Evolutionary conservation across 2,329 filamentous ascomycete genomes (phyloP).

Genomic region (Colletotrichum sp.): DNA sequence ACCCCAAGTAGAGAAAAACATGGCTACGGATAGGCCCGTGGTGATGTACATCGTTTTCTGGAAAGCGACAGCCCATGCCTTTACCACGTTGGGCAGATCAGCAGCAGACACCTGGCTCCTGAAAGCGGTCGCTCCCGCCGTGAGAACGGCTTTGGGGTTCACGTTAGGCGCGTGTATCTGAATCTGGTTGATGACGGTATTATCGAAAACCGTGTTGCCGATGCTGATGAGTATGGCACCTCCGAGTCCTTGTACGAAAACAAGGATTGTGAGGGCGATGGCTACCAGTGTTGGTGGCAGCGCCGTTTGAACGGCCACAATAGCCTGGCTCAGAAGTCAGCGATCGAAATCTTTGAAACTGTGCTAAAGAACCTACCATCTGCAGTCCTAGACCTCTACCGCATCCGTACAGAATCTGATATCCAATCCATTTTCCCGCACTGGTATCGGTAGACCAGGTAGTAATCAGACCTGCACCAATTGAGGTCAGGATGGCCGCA

Average conservation of each 20-base stretch:
- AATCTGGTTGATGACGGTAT: background rate
- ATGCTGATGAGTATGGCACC: constrained; percentile 50
- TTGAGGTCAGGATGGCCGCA: constrained; percentile 37
- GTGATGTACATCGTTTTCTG: constrained; percentile 31
- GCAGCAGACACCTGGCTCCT: constrained; percentile 30
- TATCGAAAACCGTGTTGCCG: constrained; percentile 22
- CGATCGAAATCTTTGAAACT: background rate
- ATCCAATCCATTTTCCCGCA: constrained; percentile 47
- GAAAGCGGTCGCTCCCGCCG: constrained; percentile 45
- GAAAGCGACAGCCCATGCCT: constrained; percentile 42
- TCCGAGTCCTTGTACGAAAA: constrained; percentile 48
- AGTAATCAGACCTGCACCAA: constrained; percentile 40
- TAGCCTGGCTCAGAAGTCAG: background rate
- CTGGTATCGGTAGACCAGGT: constrained; percentile 35
- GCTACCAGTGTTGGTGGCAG: constrained; percentile 25
- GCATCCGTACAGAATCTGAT: constrained; percentile 50
- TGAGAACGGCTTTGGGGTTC: constrained; percentile 35
- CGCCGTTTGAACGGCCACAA: constrained; percentile 32
- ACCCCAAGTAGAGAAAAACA: constrained; percentile 43
- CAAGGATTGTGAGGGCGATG: constrained; percentile 29
- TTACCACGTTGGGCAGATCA: constrained; percentile 37
- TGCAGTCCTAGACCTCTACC: constrained; percentile 48
- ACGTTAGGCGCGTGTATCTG: constrained; percentile 29
- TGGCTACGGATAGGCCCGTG: constrained; percentile 29
- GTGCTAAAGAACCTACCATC: constrained; percentile 25